These are phyloP conservation scores for Globisporangium mamillatum DNA, from an alignment of 352 stramenopile genomes.

Conservation along the genomic window DNA sequence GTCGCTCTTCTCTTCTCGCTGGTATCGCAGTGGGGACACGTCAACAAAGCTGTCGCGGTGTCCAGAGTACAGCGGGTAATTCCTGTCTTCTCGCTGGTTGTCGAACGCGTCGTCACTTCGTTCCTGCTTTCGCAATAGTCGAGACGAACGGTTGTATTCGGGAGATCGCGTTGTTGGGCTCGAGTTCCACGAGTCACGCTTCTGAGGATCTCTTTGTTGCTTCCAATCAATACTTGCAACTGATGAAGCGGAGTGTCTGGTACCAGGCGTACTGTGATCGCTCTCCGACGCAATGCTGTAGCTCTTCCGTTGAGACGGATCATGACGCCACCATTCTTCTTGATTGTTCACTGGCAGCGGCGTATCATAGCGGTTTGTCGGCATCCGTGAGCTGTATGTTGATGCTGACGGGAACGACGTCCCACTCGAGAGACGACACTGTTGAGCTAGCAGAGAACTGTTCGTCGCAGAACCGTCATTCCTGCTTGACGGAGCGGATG, in stretches of 20 bases:
- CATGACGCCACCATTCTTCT: neutral
- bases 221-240: neutral
- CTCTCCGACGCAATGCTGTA: neutral
- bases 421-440: neutral
- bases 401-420: neutral
- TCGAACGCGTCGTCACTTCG: neutral
- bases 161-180: neutral
- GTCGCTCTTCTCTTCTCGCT: neutral
- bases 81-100: conserved; percentile 4
- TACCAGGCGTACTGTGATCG: neutral
- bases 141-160: neutral
- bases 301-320: neutral
- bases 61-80: neutral
- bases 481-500: neutral
- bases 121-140: neutral
- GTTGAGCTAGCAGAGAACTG: neutral
- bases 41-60: conserved; percentile 1
- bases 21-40: conserved; percentile 2
- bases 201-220: neutral
- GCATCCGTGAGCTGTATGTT: neutral
- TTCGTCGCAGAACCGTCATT: neutral
- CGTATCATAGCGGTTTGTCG: conserved; percentile 12
- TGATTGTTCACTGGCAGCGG: neutral
- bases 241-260: neutral
- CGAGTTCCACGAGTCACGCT: neutral